Evolutionary conservation across 23 red algal species (phyloP).

Genomic region (Chondrus crispus): DNA sequence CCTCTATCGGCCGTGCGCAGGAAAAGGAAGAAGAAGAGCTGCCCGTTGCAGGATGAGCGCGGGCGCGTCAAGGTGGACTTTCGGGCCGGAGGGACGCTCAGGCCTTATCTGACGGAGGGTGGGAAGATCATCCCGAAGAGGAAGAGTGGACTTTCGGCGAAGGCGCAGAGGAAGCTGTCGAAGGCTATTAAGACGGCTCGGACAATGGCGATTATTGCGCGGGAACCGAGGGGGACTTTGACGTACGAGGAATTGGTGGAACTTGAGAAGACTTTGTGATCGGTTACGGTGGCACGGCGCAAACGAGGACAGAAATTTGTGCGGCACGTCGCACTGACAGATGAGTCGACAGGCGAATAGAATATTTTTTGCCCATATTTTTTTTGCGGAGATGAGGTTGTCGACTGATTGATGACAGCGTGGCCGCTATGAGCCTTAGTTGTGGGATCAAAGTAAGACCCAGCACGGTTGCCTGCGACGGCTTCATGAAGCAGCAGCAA

Average conservation of each 20-base stretch:
- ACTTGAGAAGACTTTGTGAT: constrained; percentile 4
- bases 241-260: constrained; percentile 34
- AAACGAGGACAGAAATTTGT: no score
- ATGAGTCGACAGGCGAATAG: no score
- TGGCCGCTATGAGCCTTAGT: no score
- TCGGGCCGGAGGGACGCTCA: constrained; percentile 19
- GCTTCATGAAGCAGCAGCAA: no score
- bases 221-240: background rate
- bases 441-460: no score
- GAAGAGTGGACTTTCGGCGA: constrained; percentile 11
- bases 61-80: constrained; percentile 31
- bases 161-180: constrained; percentile 39
- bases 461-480: no score
- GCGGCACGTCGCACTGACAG: no score
- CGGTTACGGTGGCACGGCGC: no score
- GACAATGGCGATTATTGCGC: constrained; percentile 26
- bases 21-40: background rate
- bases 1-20: background rate
- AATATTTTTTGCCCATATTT: no score
- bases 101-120: constrained; percentile 11
- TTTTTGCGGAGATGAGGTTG: no score
- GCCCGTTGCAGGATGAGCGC: constrained; percentile 18
- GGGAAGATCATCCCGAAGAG: constrained; percentile 21
- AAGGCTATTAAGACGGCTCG: constrained; percentile 45
- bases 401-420: no score